Conservation (phyloP, 345 rosid genomes). For the Heritiera fomes region DNA sequence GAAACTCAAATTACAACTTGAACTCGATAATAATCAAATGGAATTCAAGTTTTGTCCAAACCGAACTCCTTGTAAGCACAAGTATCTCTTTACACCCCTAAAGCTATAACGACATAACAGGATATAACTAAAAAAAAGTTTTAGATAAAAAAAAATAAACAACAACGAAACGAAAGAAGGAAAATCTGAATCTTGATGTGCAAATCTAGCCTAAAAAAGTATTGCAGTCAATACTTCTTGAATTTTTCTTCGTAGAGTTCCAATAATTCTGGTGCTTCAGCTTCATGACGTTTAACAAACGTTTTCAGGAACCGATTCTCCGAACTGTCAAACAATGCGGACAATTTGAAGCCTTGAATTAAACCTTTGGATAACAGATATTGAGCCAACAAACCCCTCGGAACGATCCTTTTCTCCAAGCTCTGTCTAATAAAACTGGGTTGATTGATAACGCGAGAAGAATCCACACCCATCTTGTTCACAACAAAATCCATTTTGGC, state of each 20-base stretch:
- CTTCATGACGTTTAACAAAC: constrained; percentile 21
- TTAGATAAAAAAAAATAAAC: not conserved
- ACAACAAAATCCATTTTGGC: constrained; percentile 13
- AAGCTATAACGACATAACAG: too few species aligned
- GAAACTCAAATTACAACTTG: too few species aligned
- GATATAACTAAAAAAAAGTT: not conserved
- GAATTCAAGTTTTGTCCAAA: too few species aligned
- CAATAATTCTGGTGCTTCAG: constrained; percentile 20
- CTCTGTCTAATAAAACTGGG: not conserved
- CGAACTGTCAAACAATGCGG: not conserved
- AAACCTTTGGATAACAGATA: constrained; percentile 26
- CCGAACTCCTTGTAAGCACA: too few species aligned
- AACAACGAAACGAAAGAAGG: not conserved
- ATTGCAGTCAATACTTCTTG: not conserved
- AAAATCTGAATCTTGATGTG: not conserved
- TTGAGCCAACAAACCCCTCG: constrained; percentile 27
- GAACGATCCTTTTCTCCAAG: constrained; percentile 37
- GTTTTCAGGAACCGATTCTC: constrained; percentile 19
- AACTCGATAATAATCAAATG: too few species aligned
- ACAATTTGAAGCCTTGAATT: constrained; percentile 16
- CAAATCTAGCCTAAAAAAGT: not conserved
- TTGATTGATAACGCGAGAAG: not conserved
- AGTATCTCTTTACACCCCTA: too few species aligned
- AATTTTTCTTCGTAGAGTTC: constrained; percentile 18
- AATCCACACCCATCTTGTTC: constrained; percentile 18